Percentiles rank a stretch among this genome's conserved stretches.
Conservation (phyloP, 108 stramenopile genomes). For the Skeletonema tropicum region DNA sequence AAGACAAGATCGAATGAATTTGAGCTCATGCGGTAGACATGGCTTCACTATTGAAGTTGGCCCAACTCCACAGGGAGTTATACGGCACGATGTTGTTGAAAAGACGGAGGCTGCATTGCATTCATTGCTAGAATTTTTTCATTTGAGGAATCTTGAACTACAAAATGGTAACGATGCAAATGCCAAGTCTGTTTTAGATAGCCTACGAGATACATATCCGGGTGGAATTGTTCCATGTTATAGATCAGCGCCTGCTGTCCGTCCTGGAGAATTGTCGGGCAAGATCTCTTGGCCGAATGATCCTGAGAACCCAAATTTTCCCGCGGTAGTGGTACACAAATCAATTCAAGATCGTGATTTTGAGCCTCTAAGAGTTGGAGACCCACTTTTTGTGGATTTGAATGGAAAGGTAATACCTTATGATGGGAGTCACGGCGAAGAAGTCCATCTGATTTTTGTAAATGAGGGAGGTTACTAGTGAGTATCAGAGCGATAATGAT, state of each 20-base stretch:
- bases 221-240: conserved; percentile 66
- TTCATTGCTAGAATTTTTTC: conserved; percentile 68
- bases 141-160: conserved; percentile 52
- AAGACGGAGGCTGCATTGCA: conserved; percentile 66
- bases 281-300: conserved; percentile 78
- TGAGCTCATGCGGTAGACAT: conserved; percentile 68
- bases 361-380: conserved; percentile 56
- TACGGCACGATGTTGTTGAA: conserved; percentile 85
- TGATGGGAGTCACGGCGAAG: conserved; percentile 79
- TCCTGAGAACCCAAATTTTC: conserved; percentile 70
- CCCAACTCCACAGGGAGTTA: conserved; percentile 76
- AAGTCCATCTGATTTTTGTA: conserved; percentile 76
- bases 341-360: conserved; percentile 79
- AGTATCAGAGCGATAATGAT: conserved; percentile 24
- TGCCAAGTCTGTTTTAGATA: conserved; percentile 13
- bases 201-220: conserved; percentile 47
- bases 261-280: conserved; percentile 75
- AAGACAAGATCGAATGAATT: conserved; percentile 64
- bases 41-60: conserved; percentile 88
- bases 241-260: conserved; percentile 70
- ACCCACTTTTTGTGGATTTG: conserved; percentile 72
- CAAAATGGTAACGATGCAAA: conserved; percentile 12
- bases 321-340: conserved; percentile 58
- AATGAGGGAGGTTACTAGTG: conserved; percentile 90
- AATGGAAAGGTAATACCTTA: conserved; percentile 72